phyloP scores from a whole-genome alignment of 176 grass and related monocot species.

The Carex parvula region DNA sequence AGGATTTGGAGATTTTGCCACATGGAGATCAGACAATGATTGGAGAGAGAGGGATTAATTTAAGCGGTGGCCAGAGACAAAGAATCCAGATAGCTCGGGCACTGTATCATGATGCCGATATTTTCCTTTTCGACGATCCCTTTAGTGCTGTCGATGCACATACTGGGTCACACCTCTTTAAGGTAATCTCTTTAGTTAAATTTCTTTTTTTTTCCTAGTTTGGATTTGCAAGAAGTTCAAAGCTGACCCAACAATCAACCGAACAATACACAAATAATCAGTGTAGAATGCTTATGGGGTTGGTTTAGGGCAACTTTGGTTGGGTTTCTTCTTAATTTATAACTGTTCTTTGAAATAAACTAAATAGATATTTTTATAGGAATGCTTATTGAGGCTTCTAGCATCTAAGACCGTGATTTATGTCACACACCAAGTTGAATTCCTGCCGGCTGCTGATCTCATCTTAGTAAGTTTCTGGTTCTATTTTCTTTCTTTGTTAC shows the following conservation, averaged over 20 bases:
- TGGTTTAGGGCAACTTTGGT: constrained; percentile 36
- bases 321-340: constrained; percentile 33
- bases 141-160: constrained; percentile 71
- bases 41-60: constrained; percentile 73
- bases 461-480: constrained; percentile 61
- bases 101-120: constrained; percentile 66
- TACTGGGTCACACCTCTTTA: constrained; percentile 59
- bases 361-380: constrained; percentile 39
- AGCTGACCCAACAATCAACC: neutral
- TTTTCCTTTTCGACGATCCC: constrained; percentile 74
- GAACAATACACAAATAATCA: constrained; percentile 32
- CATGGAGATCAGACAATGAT: constrained; percentile 62
- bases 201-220: neutral
- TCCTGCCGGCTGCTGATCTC: constrained; percentile 77
- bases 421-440: constrained; percentile 93
- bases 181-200: constrained; percentile 33
- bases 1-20: constrained; percentile 49
- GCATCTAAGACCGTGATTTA: constrained; percentile 76
- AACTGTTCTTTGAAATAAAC: constrained; percentile 28
- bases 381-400: constrained; percentile 54
- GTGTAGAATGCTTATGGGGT: neutral
- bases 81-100: constrained; percentile 62
- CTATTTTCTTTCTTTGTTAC: neutral
- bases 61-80: constrained; percentile 71
- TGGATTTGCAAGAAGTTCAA: neutral